Evolutionary conservation across 768 basidiomycete species (phyloP).

Genomic region (Lactarius hengduanensis): DNA sequence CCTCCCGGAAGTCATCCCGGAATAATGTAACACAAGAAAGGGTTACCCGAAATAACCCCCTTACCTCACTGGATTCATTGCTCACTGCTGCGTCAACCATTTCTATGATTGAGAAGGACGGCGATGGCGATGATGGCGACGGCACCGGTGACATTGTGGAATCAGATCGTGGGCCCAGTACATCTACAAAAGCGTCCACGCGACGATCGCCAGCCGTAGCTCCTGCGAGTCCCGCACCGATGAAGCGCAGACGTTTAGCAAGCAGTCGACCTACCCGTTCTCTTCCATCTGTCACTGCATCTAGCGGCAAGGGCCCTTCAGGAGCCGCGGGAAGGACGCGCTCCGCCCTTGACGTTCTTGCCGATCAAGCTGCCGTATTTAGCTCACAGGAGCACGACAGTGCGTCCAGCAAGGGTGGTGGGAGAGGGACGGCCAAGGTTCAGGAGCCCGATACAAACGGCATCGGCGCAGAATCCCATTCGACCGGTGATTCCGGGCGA

Average conservation of each 20-base stretch:
- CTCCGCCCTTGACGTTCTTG: conserved; percentile 64
- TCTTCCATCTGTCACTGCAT: conserved; percentile 5
- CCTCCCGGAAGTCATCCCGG: conserved; percentile 14
- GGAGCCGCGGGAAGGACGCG: conserved; percentile 17
- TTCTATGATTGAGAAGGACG: conserved; percentile 47
- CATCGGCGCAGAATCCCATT: background rate
- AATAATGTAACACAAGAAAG: conserved; percentile 32
- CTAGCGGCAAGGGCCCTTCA: conserved; percentile 8
- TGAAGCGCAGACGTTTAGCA: conserved; percentile 39
- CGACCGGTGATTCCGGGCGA: conserved; percentile 3
- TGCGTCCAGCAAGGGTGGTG: conserved; percentile 25
- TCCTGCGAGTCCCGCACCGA: conserved; percentile 39
- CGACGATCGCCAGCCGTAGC: conserved; percentile 35
- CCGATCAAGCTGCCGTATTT: conserved; percentile 62
- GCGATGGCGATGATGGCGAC: conserved; percentile 35
- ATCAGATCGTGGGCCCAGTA: conserved; percentile 27
- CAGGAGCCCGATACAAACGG: conserved; percentile 6
- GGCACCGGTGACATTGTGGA: conserved; percentile 11
- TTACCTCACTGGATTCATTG: conserved; percentile 57
- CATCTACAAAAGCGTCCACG: conserved; percentile 21
- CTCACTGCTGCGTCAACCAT: conserved; percentile 52
- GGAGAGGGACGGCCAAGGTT: conserved; percentile 23
- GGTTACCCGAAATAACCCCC: conserved; percentile 34
- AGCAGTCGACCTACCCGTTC: conserved; percentile 14
- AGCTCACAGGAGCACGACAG: conserved; percentile 37